phyloP scores from a whole-genome alignment of 2,329 filamentous ascomycete genomes.

The Pseudopyrenochaeta lycopersici region DNA sequence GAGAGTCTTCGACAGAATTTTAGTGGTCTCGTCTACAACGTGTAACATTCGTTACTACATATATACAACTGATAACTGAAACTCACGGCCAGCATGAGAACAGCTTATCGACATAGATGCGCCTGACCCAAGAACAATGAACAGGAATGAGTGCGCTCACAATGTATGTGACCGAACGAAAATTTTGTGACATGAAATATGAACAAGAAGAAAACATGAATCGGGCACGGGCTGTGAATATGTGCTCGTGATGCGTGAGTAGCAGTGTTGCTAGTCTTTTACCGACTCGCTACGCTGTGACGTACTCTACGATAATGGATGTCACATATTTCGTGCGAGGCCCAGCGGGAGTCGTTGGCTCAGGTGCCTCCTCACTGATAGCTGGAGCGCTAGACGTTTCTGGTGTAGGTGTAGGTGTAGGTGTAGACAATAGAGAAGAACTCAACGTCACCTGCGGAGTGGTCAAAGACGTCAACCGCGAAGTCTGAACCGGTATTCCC shows the following conservation, averaged over 20 bases:
- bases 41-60: too few relatives aligned
- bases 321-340: conserved; percentile 23
- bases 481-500: neutral
- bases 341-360: conserved; percentile 7
- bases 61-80: too few relatives aligned
- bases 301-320: conserved; percentile 24
- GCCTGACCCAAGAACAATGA: too few relatives aligned
- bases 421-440: neutral
- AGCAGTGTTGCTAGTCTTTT: too few relatives aligned
- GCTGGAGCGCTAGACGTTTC: neutral
- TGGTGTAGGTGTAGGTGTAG: neutral
- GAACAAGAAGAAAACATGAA: neutral
- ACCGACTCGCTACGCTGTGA: conserved; percentile 15
- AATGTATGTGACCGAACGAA: too few relatives aligned
- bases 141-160: too few relatives aligned
- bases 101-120: too few relatives aligned
- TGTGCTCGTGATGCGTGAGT: too few relatives aligned
- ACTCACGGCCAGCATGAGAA: too few relatives aligned
- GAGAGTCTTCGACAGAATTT: too few relatives aligned
- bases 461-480: conserved; percentile 3
- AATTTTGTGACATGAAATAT: neutral
- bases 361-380: neutral
- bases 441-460: conserved; percentile 15
- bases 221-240: too few relatives aligned
- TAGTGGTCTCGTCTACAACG: too few relatives aligned